Evolutionary conservation across 768 basidiomycete genomes (phyloP), one percentile per base, ranked within the genome.

Genomic region (Tylopilus sp.): DNA sequence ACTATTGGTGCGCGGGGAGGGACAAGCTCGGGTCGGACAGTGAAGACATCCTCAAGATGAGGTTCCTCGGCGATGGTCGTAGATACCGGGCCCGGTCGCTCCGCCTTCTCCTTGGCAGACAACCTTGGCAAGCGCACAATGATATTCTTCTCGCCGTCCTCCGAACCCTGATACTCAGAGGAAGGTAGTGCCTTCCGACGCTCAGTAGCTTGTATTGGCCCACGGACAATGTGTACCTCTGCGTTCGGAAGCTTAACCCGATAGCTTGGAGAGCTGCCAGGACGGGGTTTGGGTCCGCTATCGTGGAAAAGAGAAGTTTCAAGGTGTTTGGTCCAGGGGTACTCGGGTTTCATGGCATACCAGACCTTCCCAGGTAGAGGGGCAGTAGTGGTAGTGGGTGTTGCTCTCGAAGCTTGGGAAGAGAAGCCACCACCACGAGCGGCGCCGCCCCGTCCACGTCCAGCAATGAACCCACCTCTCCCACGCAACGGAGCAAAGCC

Each of bases 321-420:
- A 58, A 85, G 82, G 49, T 90, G 87, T 63, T 90, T 91, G 10
- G 90, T 92, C 89, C 89, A 92, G 60, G 84, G 77, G 41, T 78
- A 78, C 63, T 92, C 90, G 10, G 89, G 89, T 65, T 88, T 90
- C 80, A 82, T 81, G 9, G 79, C 71, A 63, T 80, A 90, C 82
- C 88, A 88, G 38, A 80, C 75, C 45, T 81, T 82, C 17, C 76
- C 78, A n/a, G 64, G 59, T 22, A 60, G 29, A 53, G 62, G 60
- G 29, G 66, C 52, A 10, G 60, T 12, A 16, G 74, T 60, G 30
- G 67, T 58, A 24, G 66, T 57, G 45, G 66, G 57, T 25, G 70
- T 63, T 25, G 67, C 62, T 24, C 66, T 63, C 36, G 61, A 69
- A 28, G 70, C 61, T 10, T 73, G 69, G 26, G 69, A 63, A 28